Conservation (phyloP, 768 basidiomycete species). For the Tulasnella calospora region DNA sequence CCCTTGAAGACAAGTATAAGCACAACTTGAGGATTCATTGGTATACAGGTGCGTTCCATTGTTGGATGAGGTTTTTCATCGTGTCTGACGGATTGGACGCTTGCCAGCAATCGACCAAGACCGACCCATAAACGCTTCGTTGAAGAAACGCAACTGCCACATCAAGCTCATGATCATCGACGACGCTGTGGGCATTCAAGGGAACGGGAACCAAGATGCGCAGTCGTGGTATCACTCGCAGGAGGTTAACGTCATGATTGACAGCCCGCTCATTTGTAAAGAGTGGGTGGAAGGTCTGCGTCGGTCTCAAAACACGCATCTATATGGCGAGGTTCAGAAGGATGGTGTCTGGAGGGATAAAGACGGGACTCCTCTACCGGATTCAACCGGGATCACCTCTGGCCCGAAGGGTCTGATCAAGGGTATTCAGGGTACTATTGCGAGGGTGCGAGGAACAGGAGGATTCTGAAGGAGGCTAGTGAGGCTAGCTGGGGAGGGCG, state of each 20-base stretch:
- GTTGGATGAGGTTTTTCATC: background rate
- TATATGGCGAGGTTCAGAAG: conserved; percentile 46
- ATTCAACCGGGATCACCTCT: conserved; percentile 36
- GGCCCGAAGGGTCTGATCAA: conserved; percentile 34
- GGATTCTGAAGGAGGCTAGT: conserved; percentile 36
- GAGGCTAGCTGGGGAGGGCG: too few species aligned
- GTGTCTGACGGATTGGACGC: background rate
- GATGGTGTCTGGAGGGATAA: conserved; percentile 58
- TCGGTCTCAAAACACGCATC: conserved; percentile 52
- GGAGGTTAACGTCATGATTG: conserved; percentile 63
- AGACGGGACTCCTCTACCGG: conserved; percentile 39
- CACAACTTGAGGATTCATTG: conserved; percentile 51
- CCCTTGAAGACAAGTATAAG: conserved; percentile 45
- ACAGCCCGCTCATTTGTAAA: conserved; percentile 47
- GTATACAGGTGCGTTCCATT: conserved; percentile 44
- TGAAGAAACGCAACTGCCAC: conserved; percentile 68
- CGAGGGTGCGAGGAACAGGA: conserved; percentile 43
- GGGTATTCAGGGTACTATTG: conserved; percentile 43
- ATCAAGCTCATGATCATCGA: conserved; percentile 66
- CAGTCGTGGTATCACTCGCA: conserved; percentile 71
- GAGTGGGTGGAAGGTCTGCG: conserved; percentile 55
- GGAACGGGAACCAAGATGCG: conserved; percentile 68
- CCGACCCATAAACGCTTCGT: conserved; percentile 58
- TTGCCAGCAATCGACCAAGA: conserved; percentile 53
- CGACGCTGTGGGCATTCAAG: conserved; percentile 57